Evolutionary conservation across 306 rosid genomes (phyloP).

Genomic region (Comarum palustre): DNA sequence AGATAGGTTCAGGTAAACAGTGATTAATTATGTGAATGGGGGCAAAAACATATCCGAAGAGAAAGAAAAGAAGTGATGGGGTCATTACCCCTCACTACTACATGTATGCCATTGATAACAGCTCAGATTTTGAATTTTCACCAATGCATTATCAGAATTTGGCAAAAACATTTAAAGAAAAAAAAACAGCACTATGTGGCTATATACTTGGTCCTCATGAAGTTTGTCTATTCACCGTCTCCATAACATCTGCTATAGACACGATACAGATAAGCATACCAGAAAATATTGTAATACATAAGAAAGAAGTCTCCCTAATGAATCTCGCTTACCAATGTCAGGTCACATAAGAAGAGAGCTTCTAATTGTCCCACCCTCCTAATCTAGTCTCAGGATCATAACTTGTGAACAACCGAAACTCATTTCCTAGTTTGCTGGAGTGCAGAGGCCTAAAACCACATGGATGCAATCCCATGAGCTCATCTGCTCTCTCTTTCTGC

Average conservation of each 20-base stretch:
- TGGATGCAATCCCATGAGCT: slow-evolving; percentile 73
- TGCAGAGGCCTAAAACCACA: slow-evolving; percentile 83
- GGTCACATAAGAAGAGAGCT: slow-evolving; percentile 2
- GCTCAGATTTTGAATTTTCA: neutral
- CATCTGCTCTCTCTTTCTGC: slow-evolving; percentile 81
- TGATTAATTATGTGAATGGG: neutral
- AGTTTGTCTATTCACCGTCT: too few species aligned
- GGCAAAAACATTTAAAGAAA: neutral
- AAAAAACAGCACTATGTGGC: neutral
- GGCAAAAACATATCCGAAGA: neutral
- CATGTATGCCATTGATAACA: neutral
- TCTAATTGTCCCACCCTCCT: slow-evolving; percentile 69
- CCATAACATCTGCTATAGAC: too few species aligned
- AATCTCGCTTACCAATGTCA: slow-evolving; percentile 20
- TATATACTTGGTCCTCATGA: neutral
- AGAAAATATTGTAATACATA: neutral
- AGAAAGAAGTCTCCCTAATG: neutral
- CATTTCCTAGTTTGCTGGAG: slow-evolving; percentile 81
- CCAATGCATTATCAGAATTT: neutral
- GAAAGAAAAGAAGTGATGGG: neutral
- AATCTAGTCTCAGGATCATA: slow-evolving; percentile 79
- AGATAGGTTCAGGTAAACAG: neutral
- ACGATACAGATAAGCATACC: neutral
- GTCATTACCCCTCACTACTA: neutral
- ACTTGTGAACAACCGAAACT: slow-evolving; percentile 76